phyloP scores from a whole-genome alignment of 192 early-diverging fungal genomes.

The Coemansia brasiliensis region DNA sequence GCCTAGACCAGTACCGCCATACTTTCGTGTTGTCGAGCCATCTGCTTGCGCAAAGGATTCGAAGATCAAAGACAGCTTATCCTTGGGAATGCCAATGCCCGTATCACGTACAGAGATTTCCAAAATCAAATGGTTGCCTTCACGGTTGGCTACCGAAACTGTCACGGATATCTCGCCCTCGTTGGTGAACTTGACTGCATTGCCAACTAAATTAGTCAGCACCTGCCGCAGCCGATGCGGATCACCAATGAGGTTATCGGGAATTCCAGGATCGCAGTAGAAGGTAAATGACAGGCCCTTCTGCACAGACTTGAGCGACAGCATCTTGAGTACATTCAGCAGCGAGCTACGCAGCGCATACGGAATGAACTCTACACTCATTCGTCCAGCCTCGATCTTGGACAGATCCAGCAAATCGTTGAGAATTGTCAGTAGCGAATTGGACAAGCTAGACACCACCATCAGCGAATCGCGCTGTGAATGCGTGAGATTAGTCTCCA shows the following conservation, averaged over 20 bases:
- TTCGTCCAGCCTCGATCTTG: constrained; percentile 82
- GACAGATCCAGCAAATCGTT: constrained; percentile 85
- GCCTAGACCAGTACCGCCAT: constrained; percentile 84
- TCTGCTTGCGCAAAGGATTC: constrained; percentile 84
- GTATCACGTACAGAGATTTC: constrained; percentile 75
- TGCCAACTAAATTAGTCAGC: constrained; percentile 79
- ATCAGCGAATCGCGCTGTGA: constrained; percentile 80
- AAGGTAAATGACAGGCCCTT: constrained; percentile 72
- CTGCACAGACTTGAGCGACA: constrained; percentile 71
- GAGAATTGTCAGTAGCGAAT: constrained; percentile 73
- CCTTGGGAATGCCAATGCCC: constrained; percentile 81
- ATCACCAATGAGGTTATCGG: constrained; percentile 73
- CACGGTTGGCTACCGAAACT: constrained; percentile 44
- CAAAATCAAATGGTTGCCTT: constrained; percentile 56
- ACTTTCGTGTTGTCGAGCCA: constrained; percentile 78
- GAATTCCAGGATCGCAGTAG: constrained; percentile 67
- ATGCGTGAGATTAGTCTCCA: constrained; percentile 76
- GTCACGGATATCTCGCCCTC: constrained; percentile 67
- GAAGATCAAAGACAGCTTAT: constrained; percentile 75
- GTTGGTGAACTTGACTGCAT: constrained; percentile 85
- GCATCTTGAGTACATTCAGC: constrained; percentile 67
- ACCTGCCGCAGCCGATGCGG: constrained; percentile 74
- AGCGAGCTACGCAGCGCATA: constrained; percentile 64
- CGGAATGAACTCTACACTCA: constrained; percentile 74
- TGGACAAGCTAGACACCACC: constrained; percentile 72